Evolutionary conservation across 78 protist species (phyloP), one percentile per base, ranked within the genome.

Genomic region (Dictyostelium intermedium): DNA sequence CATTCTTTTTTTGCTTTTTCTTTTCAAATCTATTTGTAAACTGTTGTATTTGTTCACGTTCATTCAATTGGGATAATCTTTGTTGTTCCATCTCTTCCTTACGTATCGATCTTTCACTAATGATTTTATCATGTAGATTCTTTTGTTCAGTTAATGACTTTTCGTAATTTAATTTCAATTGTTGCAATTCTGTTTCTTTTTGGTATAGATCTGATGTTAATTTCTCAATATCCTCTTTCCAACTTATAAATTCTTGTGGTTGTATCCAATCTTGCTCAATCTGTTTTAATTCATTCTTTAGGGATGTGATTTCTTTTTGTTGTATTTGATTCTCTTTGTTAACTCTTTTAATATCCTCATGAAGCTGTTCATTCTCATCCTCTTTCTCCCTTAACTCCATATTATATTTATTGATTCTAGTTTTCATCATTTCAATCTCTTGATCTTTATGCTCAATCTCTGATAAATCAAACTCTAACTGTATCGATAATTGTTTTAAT

Each of bases 371-470:
- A 41, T 80, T 80, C 50, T 89, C 94, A 20, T 89, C 94, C 39
- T 89, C 94, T 60, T 89, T 89, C 37, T 81, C 94, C 7, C 94
- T 16, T 66, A 80, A 41, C 11, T 63, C 94, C 23, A 30, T 80
- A 66, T 89, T 89, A 32, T 89, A 89, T 63, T 69, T 78, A 47
- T 89, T 80, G 23, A 80, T 43, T 37, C 87, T 50, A 30, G 37
- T 53, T 16, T 80, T 78, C 35, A 89, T n/a, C 74, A 89, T 34
- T 16, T 89, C 94, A 47, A 89, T 89, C 72, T 89, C 94, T 47
- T 80, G 74, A 89, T 89, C 94, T 78, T 89, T 89, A 43, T 89
- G 94, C 11, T 56, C 61, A 83, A 89, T 27, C 41, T 89, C 94
- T 69, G 94, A 76, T 32, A 79, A 34, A 35, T 89, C 94, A 18